Conservation (phyloP, 2,329 filamentous ascomycete species). For the Magnaporthiopsis poae region DNA sequence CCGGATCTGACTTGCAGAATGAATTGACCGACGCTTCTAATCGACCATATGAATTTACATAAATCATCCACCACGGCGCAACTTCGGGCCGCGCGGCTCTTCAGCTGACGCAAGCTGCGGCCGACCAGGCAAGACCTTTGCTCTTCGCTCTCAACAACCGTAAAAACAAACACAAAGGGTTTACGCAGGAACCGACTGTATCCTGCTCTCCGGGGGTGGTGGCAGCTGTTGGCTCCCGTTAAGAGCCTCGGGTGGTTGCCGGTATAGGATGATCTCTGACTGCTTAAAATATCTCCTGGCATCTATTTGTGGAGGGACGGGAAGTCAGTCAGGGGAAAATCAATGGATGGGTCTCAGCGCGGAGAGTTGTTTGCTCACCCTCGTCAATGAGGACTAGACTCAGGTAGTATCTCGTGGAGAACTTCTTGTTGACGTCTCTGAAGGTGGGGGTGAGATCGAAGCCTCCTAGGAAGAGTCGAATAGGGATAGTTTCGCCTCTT, state of each 20-base stretch:
- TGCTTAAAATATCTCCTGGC: slow-evolving; percentile 98
- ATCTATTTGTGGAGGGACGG: slow-evolving; percentile 42
- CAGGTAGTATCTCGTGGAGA: slow-evolving; percentile 94
- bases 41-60: not conserved
- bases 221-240: slow-evolving; percentile 26
- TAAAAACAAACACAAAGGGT: not conserved
- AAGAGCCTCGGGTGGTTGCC: slow-evolving; percentile 58
- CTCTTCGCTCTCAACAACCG: not conserved
- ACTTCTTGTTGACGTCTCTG: slow-evolving; percentile 99
- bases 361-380: slow-evolving; percentile 40
- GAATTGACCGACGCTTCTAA: not conserved
- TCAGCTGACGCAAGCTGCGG: not conserved
- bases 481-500: slow-evolving; percentile 87
- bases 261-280: slow-evolving; percentile 92
- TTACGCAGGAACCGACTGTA: slow-evolving; percentile 30
- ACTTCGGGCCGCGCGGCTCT: not conserved
- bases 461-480: slow-evolving; percentile 88
- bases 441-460: slow-evolving; percentile 97
- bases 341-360: slow-evolving; percentile 1
- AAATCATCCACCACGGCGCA: not conserved
- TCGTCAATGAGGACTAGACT: slow-evolving; percentile 93
- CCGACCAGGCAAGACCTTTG: no score
- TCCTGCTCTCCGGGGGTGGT: slow-evolving; percentile 34
- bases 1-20: not conserved
- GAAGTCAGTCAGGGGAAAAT: not conserved